Base-by-base conservation (phyloP, 1,284 basidiomycete genomes). In the Fomitopsis betulina region DNA sequence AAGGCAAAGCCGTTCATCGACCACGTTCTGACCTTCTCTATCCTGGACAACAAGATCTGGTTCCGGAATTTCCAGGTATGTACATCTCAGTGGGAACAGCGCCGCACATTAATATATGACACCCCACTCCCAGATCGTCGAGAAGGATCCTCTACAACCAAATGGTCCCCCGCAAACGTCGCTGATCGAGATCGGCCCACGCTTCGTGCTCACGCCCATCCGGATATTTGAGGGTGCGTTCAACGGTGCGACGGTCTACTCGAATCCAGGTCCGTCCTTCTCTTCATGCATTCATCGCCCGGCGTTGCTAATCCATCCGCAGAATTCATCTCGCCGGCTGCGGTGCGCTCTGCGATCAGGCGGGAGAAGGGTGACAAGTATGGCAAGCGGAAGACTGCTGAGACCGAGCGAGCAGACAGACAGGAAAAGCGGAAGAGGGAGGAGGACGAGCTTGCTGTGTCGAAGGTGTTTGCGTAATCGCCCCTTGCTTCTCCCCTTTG, bases 171-270 rank as follows among this genome's bases (percentile, higher is more conserved):
- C 92, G 2, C 84, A 89, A 62, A 94, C 83, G 55, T 86, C 87
- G 17, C 80, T 98, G 21, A 84, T 95, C 25, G 95, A 98, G 76
- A 98, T 99, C 63, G 97, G 97, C 6, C 97, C 97, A 23, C 87
- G 97, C 51, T 97, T 99, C 73, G 97, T 99, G 37, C 80, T 99
- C 54, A 97, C 94, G 39, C 97, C 97, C 7, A 98, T 99, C 69
- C 89, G 94, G 58, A 96, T 99, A 63, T 99, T 99, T 70, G 97
- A 99, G 74, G 97, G 97, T 32, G 93, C 93, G 7, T 98, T 98
- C 74, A 85, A 88, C 60, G 97, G 97, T 17, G 93, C 94, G 25
- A 98, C 95, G 3, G 88, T 99, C 17, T 99, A 91, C 71, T 95
- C 96, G 52, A 99, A 99, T 76, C 91, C 94, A 70, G 92, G 93